Conservation (phyloP, 176 grass and related monocot genomes). For the Phragmites australis region DNA sequence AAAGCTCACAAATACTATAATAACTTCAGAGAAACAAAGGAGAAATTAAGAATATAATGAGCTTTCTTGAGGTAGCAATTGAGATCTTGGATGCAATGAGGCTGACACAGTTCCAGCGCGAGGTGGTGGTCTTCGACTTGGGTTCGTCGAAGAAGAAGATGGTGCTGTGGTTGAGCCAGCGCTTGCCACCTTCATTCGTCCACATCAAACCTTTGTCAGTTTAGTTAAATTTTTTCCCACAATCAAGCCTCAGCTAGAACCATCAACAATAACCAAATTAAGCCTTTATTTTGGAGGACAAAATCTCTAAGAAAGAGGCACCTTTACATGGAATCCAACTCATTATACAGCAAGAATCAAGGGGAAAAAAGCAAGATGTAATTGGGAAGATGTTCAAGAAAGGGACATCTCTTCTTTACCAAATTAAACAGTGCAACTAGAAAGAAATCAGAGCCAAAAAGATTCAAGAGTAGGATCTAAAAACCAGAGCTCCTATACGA, state of each 20-base stretch:
- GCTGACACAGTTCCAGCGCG: slow-evolving; percentile 79
- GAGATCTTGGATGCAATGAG: slow-evolving; percentile 85
- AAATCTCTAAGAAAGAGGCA: neutral
- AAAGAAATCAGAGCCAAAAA: neutral
- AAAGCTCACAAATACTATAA: neutral
- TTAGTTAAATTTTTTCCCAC: neutral
- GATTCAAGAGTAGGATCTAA: neutral
- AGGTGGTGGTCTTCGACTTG: slow-evolving; percentile 65
- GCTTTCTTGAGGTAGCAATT: neutral
- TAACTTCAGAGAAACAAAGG: neutral
- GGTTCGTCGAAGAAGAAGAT: slow-evolving; percentile 74
- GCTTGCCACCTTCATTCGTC: slow-evolving; percentile 69
- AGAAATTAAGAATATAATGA: neutral
- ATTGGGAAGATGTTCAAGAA: slow-evolving; percentile 11
- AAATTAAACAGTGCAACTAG: slow-evolving; percentile 10
- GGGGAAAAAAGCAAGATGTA: neutral
- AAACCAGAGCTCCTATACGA: slow-evolving; percentile 89
- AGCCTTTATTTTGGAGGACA: neutral
- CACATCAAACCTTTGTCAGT: neutral
- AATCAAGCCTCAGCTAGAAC: neutral
- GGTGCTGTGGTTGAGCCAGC: slow-evolving; percentile 74
- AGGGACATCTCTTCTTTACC: neutral
- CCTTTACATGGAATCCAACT: neutral
- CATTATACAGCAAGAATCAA: neutral
- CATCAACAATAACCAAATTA: neutral